Evolutionary conservation across 495 filamentous ascomycete species (phyloP), one percentile per base, ranked within the genome.

Genomic region (Terfezia boudieri): DNA sequence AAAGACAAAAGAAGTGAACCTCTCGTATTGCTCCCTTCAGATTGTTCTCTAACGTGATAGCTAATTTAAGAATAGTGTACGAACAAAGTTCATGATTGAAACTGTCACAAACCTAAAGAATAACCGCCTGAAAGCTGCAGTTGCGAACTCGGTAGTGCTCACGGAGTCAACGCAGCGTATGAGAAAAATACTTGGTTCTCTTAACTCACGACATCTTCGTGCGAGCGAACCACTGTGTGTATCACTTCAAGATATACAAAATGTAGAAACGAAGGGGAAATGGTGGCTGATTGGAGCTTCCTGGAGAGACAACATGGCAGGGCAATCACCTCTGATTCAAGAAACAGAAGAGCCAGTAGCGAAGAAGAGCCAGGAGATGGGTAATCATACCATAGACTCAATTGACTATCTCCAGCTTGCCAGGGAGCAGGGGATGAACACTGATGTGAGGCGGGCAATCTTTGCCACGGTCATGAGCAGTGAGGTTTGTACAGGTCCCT

Each of bases 261-360:
- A 89, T 54, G 80, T 79, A 2, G 80, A 86, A 20, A 86, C 82
- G 59, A 85, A 83, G 67, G 90, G 90, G 3, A 95, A 94, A 71
- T 96, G 90, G 92, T 96, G 90, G 90, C 76, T 96, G 37, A 81
- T 94, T 23, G 89, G 90, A 49, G 87, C 89, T 11, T 92, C 86
- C 67, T 94, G 86, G 82, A 64, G 69, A 9, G 76, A 76, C 2
- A 79, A 72, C 35, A 54, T 56, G 52, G 53, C 60, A 53, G 55
- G 49, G 9, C 48, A 60, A 4, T 35, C 59, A 55, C 14, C 64
- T 36, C 60, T 65, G 36, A 57, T 60, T 41, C 14, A 35, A 2
- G 62, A 66, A 6, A 56, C 55, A 52, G 57, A 67, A 8, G 55
- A 61, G 4, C 58, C 66, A 22, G 63, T 60, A 20, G 66, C 48